Base-by-base conservation (phyloP, 208 protist species). In the Wallacemonas sp. region DNA sequence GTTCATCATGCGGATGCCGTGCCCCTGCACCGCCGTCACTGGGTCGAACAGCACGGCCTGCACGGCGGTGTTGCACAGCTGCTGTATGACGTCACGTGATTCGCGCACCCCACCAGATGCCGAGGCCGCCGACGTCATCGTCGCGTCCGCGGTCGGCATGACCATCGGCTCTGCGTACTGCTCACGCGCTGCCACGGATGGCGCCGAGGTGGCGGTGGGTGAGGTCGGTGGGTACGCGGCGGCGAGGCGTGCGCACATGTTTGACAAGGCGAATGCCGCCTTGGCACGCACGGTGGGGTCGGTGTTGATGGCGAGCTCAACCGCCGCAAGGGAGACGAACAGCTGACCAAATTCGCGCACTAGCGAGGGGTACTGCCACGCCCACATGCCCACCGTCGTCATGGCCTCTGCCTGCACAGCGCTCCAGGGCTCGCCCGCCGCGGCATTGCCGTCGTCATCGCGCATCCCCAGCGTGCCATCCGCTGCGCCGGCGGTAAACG, bases 1-100 rank as follows among this genome's bases (percentile, higher is more conserved):
- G 45, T 74, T 79, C 71, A 94, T 94, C 80, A 94, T 92, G 61
- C 88, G 88, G 41, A 94, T 83, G 48, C 88, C 88, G 44, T 94
- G 88, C 3, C 82, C 64, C 27, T 81, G 77, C 50, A 94, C 74
- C 1, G 66, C 64, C 10, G 42, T 30, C 34, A 90, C 74, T 17
- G 37, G 63, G 52, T 79, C 72, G 1, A 64, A 67, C 24, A 81
- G 66, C 17, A 72, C 72, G 1, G 79, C 77, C 42, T 83, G 69
- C 71, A 89, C 76, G 4, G 87, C 87, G 4, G 79, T 75, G 41
- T 79, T 66, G 63, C 80, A 89, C 24, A 93, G 78, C 6, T 69
- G 54, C 46, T 36, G 50, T 21, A 81, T 77, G 62, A 75, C 61
- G 10, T 81, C 77, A 13, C 68, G 54, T 0, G 67, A 44, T 22